Evolutionary conservation across 345 rosid genomes (phyloP).

Genomic region (Passiflora organensis): DNA sequence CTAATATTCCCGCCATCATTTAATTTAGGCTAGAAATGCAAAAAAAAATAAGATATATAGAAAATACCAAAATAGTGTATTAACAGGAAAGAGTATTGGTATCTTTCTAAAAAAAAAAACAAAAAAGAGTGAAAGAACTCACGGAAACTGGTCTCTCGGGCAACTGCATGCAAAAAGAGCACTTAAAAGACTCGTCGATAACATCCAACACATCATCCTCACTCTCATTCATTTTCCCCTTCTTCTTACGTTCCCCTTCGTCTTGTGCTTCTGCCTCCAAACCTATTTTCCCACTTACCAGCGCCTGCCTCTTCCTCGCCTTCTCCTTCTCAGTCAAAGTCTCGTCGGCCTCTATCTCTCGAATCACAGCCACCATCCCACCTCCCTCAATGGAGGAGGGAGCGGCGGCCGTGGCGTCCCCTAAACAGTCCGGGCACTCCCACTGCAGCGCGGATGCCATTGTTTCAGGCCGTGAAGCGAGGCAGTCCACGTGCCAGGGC

Average conservation of each 20-base stretch:
- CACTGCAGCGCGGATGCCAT: constrained; percentile 41
- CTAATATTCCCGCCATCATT: too few species aligned
- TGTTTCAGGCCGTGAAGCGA: constrained; percentile 17
- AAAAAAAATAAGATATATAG: too few species aligned
- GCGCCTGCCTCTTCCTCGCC: constrained; percentile 51
- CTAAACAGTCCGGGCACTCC: constrained; percentile 70
- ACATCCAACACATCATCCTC: constrained; percentile 7
- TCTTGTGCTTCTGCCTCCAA: neutral
- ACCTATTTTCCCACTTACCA: constrained; percentile 35
- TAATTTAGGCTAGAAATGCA: too few species aligned
- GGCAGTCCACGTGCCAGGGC: constrained; percentile 72
- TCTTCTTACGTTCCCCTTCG: neutral
- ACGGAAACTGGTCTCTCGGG: constrained; percentile 81
- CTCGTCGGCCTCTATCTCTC: constrained; percentile 44
- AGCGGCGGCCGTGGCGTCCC: neutral
- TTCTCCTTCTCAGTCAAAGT: constrained; percentile 47
- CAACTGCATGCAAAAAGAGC: constrained; percentile 56
- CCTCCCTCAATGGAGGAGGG: neutral
- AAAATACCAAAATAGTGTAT: too few species aligned
- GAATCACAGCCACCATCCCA: constrained; percentile 34
- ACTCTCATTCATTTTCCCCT: too few species aligned
- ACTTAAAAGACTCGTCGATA: constrained; percentile 34
- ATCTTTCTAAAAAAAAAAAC: too few species aligned
- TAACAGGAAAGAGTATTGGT: too few species aligned
- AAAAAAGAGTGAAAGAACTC: neutral